Evolutionary conservation across 352 stramenopile genomes (phyloP), one percentile per base, ranked within the genome.

Genomic region (Globisporangium emineosum): DNA sequence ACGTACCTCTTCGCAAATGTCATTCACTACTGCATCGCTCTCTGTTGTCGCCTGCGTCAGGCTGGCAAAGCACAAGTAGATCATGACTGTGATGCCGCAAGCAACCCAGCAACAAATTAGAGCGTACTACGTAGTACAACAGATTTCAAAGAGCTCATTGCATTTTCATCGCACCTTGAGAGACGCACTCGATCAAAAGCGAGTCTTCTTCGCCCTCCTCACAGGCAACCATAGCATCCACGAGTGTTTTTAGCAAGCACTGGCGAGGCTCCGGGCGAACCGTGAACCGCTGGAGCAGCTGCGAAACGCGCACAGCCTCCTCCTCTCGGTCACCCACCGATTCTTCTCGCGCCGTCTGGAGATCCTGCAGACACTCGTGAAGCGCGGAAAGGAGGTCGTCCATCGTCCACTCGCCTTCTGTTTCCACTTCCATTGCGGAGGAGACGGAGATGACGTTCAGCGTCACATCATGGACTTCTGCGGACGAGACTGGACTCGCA

Each of bases 161-260:
- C 7, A 21, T 23, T n/a, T 13, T 25, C 19, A 17, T 33, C 58
- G 17, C 50, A 65, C 60, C 60, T 65, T 37, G 60, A 23, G 49
- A 51, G 15, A 65, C 35, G 27, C 60, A 59, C 15, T 59, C 33
- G 12, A 57, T 57, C 13, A 65, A 27, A 30, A 32, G 33, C 27
- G 50, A 57, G 60, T 59, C 50, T 30, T 59, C 60, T 7, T 65
- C 60, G 13, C 30, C 57, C 13, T 52, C 49, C 21, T 57, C 60
- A 37, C 60, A 65, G 15, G 12, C 30, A 17, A 23, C 2, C 25
- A 65, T 15, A 3, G 60, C 49, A n/a, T 43, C 32, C 17, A 65
- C 60, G 25, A 65, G 49, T 35, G 32, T 42, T 6, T 29, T 33
- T 25, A 65, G 17, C 19, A 65, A 33, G 13, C 50, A 23, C 19